Percentiles rank a stretch among this genome's conserved stretches.
Conservation (phyloP, 176 grass and related monocot genomes). For the Poa annua region DNA sequence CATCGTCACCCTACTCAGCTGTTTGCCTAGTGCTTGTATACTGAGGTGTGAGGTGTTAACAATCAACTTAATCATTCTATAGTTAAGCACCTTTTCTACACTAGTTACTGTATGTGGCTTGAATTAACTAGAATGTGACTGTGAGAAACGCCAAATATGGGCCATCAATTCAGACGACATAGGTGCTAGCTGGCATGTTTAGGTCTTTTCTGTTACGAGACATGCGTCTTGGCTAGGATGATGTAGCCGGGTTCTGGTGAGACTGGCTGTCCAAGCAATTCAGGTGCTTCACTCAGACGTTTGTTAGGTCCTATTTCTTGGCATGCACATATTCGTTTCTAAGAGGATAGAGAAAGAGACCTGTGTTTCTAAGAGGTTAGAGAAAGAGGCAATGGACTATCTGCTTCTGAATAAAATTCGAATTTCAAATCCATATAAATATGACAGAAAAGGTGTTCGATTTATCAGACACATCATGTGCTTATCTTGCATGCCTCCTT, state of each 20-base stretch:
- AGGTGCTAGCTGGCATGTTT: constrained; percentile 37
- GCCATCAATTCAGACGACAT: constrained; percentile 1
- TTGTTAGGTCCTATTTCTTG: constrained; percentile 46
- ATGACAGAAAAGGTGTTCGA: constrained; percentile 22
- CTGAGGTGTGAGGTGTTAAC: too few relatives aligned
- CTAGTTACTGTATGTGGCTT: neutral
- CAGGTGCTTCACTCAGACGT: constrained; percentile 31
- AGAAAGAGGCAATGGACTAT: constrained; percentile 35
- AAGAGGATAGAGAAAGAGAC: constrained; percentile 38
- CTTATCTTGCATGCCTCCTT: constrained; percentile 42
- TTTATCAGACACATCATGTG: constrained; percentile 49
- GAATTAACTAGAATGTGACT: neutral
- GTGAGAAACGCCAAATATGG: constrained; percentile 6
- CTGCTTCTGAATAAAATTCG: constrained; percentile 12
- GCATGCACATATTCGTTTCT: constrained; percentile 44
- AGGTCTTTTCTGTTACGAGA: constrained; percentile 41
- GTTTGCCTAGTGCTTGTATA: neutral
- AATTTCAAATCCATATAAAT: constrained; percentile 29
- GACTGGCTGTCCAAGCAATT: constrained; percentile 39
- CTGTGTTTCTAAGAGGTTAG: neutral
- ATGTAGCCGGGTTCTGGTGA: constrained; percentile 45
- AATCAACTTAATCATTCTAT: neutral
- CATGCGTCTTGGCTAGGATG: constrained; percentile 42
- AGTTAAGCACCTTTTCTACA: neutral
- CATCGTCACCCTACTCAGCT: neutral